phyloP scores from a whole-genome alignment of 2,329 filamentous ascomycete genomes.

The Coniochaeta pulveracea region DNA sequence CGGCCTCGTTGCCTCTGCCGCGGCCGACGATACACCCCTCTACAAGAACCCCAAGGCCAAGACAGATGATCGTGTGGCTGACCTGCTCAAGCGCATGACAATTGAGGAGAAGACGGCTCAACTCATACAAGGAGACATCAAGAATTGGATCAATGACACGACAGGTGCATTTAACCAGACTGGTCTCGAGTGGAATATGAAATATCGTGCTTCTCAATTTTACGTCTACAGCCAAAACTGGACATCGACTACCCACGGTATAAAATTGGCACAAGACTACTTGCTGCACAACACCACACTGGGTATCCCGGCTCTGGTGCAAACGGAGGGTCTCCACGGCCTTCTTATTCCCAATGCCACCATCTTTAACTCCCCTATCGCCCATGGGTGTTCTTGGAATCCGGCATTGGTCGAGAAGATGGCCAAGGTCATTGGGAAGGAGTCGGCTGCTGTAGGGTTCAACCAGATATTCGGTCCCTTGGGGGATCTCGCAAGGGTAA shows the following conservation, averaged over 20 bases:
- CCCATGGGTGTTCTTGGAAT: conserved; percentile 61
- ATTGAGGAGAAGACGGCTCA: conserved; percentile 64
- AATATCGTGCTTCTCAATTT: conserved; percentile 53
- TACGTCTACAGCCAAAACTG: conserved; percentile 59
- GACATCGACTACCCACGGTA: conserved; percentile 40
- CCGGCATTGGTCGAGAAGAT: conserved; percentile 52
- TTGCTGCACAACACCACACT: conserved; percentile 52
- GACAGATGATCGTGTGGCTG: conserved; percentile 52
- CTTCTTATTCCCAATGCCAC: conserved; percentile 61
- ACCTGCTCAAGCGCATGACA: conserved; percentile 63
- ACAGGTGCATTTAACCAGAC: conserved; percentile 55
- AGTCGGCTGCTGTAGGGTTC: conserved; percentile 55
- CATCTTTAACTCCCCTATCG: conserved; percentile 71
- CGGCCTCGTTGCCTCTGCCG: conserved; percentile 6
- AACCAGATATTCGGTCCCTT: conserved; percentile 66
- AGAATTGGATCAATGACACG: conserved; percentile 62
- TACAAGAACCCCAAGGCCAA: conserved; percentile 55
- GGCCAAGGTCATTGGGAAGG: conserved; percentile 52
- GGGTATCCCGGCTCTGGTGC: conserved; percentile 62
- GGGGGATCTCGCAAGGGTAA: conserved; percentile 45
- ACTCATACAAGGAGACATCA: conserved; percentile 57
- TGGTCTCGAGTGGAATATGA: conserved; percentile 56
- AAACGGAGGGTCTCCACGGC: conserved; percentile 66
- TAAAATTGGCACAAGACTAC: conserved; percentile 59
- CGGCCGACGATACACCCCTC: conserved; percentile 19